Conservation (phyloP, 148 eudicot genomes). For the Rhododendron ovatum region DNA sequence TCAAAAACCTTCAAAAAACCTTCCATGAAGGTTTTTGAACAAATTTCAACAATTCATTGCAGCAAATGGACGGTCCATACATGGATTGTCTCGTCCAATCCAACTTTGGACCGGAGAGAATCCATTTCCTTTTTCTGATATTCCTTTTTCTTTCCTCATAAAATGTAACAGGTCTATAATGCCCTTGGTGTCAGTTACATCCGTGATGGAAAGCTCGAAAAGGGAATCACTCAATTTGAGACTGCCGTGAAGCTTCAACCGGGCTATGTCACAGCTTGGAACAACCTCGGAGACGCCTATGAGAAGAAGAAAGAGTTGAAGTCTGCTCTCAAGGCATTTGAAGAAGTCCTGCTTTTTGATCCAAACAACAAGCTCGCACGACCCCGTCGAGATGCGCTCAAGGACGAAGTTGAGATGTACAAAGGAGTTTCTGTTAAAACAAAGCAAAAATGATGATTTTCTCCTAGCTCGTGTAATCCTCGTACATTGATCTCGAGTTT, state of each 20-base stretch:
- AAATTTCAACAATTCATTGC: neutral
- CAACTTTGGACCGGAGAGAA: neutral
- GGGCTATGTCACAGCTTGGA: constrained; percentile 93
- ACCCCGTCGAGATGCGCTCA: constrained; percentile 68
- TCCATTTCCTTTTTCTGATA: neutral
- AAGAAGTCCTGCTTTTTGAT: constrained; percentile 87
- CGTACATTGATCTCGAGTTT: neutral
- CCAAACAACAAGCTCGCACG: constrained; percentile 88
- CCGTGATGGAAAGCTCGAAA: constrained; percentile 75
- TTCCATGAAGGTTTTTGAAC: no score
- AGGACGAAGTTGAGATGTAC: constrained; percentile 67
- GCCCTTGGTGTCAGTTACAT: constrained; percentile 85
- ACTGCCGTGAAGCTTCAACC: constrained; percentile 87
- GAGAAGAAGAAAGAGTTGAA: constrained; percentile 78
- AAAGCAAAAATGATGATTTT: constrained; percentile 31
- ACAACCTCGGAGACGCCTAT: constrained; percentile 91
- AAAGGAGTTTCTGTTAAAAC: constrained; percentile 75
- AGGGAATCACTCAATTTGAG: constrained; percentile 77
- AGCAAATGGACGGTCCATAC: neutral
- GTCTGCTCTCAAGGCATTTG: constrained; percentile 81
- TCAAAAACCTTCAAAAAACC: no score
- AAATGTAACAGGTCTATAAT: constrained; percentile 63
- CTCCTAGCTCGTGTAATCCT: neutral
- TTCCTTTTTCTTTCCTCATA: neutral
- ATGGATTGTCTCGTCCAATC: neutral